Base-by-base conservation (phyloP, 2,329 filamentous ascomycete species). In the Ophiostoma piceae region DNA sequence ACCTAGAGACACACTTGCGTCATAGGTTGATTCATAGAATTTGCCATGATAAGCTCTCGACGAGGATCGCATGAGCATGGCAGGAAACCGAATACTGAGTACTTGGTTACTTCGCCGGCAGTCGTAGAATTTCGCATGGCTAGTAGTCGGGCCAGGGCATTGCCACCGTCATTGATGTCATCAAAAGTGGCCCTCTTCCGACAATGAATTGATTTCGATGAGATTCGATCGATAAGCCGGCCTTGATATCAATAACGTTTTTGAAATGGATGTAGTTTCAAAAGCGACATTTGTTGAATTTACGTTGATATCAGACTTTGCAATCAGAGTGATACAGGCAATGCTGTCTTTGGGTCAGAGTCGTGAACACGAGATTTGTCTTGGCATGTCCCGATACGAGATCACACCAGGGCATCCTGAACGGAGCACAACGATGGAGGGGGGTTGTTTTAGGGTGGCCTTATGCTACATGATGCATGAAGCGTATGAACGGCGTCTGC, bases 301-400 rank as follows among this genome's bases (percentile, higher is more conserved):
- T 47, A 47, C 6, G 43, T 47, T 16, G 43, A 47, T 47, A n/a
- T 47, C 43, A 16, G 43, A n/a, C 16, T 47, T 16, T 47, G 43
- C 16, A 47, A n/a, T 47, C 43, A 47, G 11, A 47, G 7, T 16
- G 16, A 43, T 43, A 43, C 11, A 43, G 12, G 35, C 35, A 35
- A 1, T 35, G 39, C 47, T 22, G 8, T 22, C 47, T 51, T 22
- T 51, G 19, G 16, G 22, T 57, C 9, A 57, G 3, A 47, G 6
- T 43, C 41, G 16, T 32, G 26, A 65, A 68, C 66, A 70, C 69
- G 66, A 70, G 69, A 51, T 64, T 65, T 67, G 39, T 47, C 69
- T 67, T 70, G 69, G 66, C 69, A 67, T 19, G n/a, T 14, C 67
- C 14, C n/a, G 32, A 66, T 69, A 69, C 47, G 43, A 69, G 37